Evolutionary conservation across 768 basidiomycete species (phyloP), one percentile per base, ranked within the genome.

Genomic region (Panaeolus cyanescens): DNA sequence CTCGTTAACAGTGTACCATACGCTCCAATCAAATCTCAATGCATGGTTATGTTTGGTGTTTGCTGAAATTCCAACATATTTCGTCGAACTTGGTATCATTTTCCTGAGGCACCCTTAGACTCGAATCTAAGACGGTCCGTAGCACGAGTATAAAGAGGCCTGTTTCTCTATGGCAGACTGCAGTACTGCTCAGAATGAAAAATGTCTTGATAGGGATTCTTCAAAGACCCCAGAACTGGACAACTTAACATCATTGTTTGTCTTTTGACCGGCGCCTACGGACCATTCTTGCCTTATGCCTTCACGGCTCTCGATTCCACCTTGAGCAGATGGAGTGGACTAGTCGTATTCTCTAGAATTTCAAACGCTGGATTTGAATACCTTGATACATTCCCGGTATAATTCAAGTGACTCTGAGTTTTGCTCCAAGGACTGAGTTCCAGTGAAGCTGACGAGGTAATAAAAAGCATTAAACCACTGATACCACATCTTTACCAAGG

Each of bases 301-400:
- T 75, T 71, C 63, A 75, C 74, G 3, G 72, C 75, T 28, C 67
- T 56, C 1, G 73, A 75, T 55, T 66, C 66, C 20, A 67, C 73
- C 10, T 54, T 76, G 40, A 76, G 54, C 31, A 67, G 59, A n/a
- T 75, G 73, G 74, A 63, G 56, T 56, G 71, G 70, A 17, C 73
- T 74, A 12, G 69, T 68, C 32, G 73, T 73, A n/a, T 64, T 74
- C 42, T 74, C 74, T 17, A 73, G 75, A 3, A 75, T 75, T 37
- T 74, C 74, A 12, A 76, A 75, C 54, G 67, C 71, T 12, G 73
- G 74, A 5, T 65, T 75, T n/a, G 74, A 74, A 19, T 75, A 75
- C 54, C 74, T 76, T 42, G 74, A 76, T 60, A 76, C 70, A 4
- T 76, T 76, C 72, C 74, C 74, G 6, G 63, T 75, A 4, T 73